Evolutionary conservation across 169 alveolate genomes (phyloP).

Genomic region (Plasmodium reichenowi): DNA sequence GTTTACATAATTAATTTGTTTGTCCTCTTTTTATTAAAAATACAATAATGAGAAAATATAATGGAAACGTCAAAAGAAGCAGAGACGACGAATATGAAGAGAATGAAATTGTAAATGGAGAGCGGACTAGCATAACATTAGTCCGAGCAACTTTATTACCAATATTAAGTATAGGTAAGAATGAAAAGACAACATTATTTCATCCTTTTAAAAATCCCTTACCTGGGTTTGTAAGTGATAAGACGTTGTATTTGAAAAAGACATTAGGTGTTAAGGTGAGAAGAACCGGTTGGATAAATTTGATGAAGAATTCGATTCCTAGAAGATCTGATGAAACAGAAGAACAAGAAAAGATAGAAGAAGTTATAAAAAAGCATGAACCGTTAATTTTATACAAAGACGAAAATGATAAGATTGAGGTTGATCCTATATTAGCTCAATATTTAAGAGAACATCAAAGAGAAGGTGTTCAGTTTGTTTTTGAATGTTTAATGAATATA

Average conservation of each 20-base stretch:
- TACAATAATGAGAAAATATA: constrained; percentile 38
- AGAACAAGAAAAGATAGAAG: constrained; percentile 20
- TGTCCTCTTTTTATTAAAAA: background rate
- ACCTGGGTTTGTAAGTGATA: constrained; percentile 69
- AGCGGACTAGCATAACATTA: constrained; percentile 44
- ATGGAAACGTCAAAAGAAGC: constrained; percentile 18
- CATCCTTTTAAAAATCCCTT: constrained; percentile 60
- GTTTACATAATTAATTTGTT: no score
- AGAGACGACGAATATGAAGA: constrained; percentile 2
- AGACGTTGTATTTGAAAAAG: constrained; percentile 12
- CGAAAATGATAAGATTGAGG: constrained; percentile 74
- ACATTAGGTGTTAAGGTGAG: constrained; percentile 67
- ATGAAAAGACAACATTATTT: constrained; percentile 65
- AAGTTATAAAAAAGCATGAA: constrained; percentile 13
- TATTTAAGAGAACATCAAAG: constrained; percentile 90
- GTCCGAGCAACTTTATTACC: constrained; percentile 68
- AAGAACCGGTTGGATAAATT: constrained; percentile 54
- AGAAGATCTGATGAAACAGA: constrained; percentile 58
- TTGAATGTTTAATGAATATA: constrained; percentile 93
- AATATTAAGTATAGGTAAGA: constrained; percentile 52
- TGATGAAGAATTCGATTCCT: constrained; percentile 31
- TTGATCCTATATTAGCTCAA: constrained; percentile 81
- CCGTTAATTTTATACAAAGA: constrained; percentile 58
- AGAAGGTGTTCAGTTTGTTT: constrained; percentile 92
- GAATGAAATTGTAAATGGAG: constrained; percentile 11